Percentiles rank a stretch among this genome's conserved stretches.
Conservation (phyloP, 768 basidiomycete genomes). For the Piloderma croceum region DNA sequence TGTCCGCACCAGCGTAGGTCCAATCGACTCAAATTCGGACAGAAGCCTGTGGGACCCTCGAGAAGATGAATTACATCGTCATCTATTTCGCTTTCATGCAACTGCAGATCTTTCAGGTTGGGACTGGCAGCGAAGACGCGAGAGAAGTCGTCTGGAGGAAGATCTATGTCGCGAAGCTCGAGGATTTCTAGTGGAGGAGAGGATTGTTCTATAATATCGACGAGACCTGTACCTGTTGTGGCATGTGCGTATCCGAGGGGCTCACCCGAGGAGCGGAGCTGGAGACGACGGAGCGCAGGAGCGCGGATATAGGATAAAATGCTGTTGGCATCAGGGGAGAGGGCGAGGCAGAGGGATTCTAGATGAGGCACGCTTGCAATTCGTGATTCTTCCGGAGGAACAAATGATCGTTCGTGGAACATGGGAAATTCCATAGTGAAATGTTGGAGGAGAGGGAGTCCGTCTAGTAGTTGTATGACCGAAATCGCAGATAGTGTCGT, state of each 20-base stretch:
- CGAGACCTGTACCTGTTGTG: constrained; percentile 24
- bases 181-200: constrained; percentile 34
- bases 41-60: constrained; percentile 34
- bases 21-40: constrained; percentile 41
- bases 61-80: constrained; percentile 38
- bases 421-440: constrained; percentile 37
- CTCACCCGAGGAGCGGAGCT: constrained; percentile 36
- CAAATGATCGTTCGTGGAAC: constrained; percentile 20
- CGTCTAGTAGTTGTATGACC: constrained; percentile 27
- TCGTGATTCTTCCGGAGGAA: constrained; percentile 9
- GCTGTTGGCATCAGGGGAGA: constrained; percentile 25
- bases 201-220: constrained; percentile 25
- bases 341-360: constrained; percentile 24
- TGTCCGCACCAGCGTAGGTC: constrained; percentile 59
- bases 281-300: constrained; percentile 34
- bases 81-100: constrained; percentile 56
- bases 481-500: constrained; percentile 16
- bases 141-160: constrained; percentile 34
- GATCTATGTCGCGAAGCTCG: constrained; percentile 46
- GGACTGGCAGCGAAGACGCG: constrained; percentile 32
- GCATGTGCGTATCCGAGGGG: constrained; percentile 28
- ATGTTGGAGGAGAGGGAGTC: constrained; percentile 34
- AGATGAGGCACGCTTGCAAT: constrained; percentile 21
- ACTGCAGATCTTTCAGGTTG: constrained; percentile 40
- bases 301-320: constrained; percentile 20